Conservation (phyloP, 1,284 basidiomycete species). For the Takashimella koratensis region DNA sequence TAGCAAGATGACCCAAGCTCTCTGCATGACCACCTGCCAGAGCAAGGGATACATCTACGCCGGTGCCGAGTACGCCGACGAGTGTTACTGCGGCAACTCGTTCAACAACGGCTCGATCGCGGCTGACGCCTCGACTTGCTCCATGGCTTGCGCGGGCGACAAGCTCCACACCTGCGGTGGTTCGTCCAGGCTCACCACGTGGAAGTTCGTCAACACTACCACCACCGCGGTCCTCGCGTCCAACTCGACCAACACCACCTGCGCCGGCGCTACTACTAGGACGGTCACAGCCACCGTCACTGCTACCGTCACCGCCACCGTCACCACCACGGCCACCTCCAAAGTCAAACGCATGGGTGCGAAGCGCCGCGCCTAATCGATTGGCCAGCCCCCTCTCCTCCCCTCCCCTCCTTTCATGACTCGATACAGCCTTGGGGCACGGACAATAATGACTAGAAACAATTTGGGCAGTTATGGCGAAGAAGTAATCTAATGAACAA, state of each 20-base stretch:
- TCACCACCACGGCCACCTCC: background rate
- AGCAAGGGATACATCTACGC: slow-evolving; percentile 17
- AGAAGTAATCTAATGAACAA: too few relatives aligned
- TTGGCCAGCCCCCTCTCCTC: background rate
- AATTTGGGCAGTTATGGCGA: background rate
- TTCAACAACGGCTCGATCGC: slow-evolving; percentile 7
- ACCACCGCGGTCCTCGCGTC: slow-evolving; percentile 5
- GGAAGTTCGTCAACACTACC: slow-evolving; percentile 5
- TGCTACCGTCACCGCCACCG: background rate
- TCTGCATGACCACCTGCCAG: slow-evolving; percentile 11
- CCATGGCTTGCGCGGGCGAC: slow-evolving; percentile 38
- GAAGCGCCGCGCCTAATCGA: background rate
- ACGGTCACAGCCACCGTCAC: background rate
- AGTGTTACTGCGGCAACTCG: slow-evolving; percentile 44
- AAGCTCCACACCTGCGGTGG: slow-evolving; percentile 41
- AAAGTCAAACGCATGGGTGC: background rate
- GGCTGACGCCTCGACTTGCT: slow-evolving; percentile 26
- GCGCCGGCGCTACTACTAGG: background rate
- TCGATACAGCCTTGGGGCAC: background rate
- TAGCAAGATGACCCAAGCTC: slow-evolving; percentile 12
- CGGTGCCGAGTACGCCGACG: slow-evolving; percentile 40
- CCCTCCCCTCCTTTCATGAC: background rate
- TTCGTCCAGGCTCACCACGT: slow-evolving; percentile 38
- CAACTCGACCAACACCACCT: background rate
- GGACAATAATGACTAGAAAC: background rate